Conservation (phyloP, 106 monocot genomes). For the Amphibolis antarctica region DNA sequence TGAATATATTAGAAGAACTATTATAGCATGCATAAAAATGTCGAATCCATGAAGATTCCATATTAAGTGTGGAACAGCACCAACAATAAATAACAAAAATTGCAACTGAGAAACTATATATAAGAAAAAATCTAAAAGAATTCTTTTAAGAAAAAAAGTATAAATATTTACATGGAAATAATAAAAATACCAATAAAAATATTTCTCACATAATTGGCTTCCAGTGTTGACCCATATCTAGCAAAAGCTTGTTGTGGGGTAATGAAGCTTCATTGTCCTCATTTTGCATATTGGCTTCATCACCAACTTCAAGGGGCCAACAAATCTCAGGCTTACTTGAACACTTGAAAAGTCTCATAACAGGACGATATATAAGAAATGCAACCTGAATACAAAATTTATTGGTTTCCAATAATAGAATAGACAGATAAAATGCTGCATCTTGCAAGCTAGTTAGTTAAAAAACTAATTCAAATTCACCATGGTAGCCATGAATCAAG, state of each 20-base stretch:
- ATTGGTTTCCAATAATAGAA: no score
- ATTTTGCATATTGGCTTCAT: slow-evolving; percentile 14
- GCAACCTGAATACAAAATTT: slow-evolving; percentile 80
- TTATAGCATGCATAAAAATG: no score
- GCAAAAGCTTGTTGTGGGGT: slow-evolving; percentile 23
- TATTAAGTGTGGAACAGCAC: no score
- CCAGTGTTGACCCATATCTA: slow-evolving; percentile 40
- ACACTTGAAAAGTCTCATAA: slow-evolving; percentile 87
- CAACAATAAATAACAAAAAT: no score
- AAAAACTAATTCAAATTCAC: no score
- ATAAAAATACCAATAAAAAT: neutral
- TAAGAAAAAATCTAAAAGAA: neutral
- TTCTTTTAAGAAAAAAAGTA: neutral
- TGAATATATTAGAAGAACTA: no score
- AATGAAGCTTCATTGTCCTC: slow-evolving; percentile 10
- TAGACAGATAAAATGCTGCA: no score
- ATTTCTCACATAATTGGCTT: slow-evolving; percentile 47
- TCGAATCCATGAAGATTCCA: no score
- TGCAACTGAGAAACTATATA: no score
- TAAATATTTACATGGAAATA: neutral
- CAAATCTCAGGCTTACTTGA: slow-evolving; percentile 34
- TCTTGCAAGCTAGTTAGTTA: no score
- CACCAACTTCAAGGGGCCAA: slow-evolving; percentile 63
- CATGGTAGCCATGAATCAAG: no score
- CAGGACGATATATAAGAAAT: slow-evolving; percentile 90